Conservation (phyloP, 306 rosid species). For the Sindora glabra region DNA sequence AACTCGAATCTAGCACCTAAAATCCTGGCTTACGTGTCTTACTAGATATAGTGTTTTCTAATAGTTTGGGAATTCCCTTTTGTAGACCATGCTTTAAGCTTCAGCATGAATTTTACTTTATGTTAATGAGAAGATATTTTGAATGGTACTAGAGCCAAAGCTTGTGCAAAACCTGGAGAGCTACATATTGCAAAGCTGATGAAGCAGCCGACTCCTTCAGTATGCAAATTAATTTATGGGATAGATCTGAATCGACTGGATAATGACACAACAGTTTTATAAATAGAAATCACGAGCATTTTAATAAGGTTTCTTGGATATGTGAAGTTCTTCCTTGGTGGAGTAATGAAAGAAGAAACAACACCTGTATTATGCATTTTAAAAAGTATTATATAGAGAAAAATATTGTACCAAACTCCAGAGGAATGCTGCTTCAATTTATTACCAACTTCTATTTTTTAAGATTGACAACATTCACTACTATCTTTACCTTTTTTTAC, state of each 20-base stretch:
- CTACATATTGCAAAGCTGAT: conserved; percentile 17
- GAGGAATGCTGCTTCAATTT: too few species aligned
- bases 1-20: too few species aligned
- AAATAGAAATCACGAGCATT: conserved; percentile 31
- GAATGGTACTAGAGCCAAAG: conserved; percentile 12
- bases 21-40: too few species aligned
- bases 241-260: conserved; percentile 4
- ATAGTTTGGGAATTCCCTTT: too few species aligned
- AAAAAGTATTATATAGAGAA: background rate
- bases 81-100: too few species aligned
- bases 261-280: conserved; percentile 18
- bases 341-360: conserved; percentile 29
- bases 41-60: too few species aligned
- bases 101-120: too few species aligned
- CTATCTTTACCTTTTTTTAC: too few species aligned
- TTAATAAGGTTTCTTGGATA: conserved; percentile 27
- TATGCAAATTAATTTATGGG: conserved; percentile 11
- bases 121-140: background rate
- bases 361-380: conserved; percentile 23
- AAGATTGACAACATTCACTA: too few species aligned
- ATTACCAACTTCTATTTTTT: too few species aligned
- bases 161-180: conserved; percentile 27
- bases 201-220: conserved; percentile 25
- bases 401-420: too few species aligned
- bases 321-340: conserved; percentile 11